Conservation (phyloP, 2,329 filamentous ascomycete species). For the Phialophora tarda region DNA sequence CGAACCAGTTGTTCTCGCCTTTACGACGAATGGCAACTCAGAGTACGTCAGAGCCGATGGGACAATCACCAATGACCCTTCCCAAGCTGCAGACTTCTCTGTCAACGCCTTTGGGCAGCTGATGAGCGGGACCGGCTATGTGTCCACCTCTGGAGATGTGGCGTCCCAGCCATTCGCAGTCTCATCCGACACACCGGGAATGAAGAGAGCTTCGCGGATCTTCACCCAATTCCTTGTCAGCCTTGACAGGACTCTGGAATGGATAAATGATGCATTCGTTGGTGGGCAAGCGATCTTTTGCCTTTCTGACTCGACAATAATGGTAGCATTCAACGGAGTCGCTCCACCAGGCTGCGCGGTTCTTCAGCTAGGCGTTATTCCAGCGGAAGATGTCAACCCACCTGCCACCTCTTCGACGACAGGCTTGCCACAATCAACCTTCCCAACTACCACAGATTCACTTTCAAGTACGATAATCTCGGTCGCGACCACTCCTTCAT, state of each 20-base stretch:
- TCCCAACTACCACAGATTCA: neutral
- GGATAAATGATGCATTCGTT: slow-evolving; percentile 32
- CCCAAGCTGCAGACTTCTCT: slow-evolving; percentile 22
- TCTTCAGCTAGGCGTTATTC: slow-evolving; percentile 21
- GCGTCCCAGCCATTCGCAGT: slow-evolving; percentile 28
- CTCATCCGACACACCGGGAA: slow-evolving; percentile 11
- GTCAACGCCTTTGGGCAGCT: slow-evolving; percentile 30
- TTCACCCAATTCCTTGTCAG: slow-evolving; percentile 29
- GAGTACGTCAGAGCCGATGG: slow-evolving; percentile 29
- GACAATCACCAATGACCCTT: slow-evolving; percentile 25
- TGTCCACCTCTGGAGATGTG: slow-evolving; percentile 29
- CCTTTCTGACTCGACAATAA: slow-evolving; percentile 23
- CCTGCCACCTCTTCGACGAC: slow-evolving; percentile 12
- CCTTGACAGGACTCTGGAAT: slow-evolving; percentile 24
- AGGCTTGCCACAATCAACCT: slow-evolving; percentile 12
- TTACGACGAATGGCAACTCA: slow-evolving; percentile 13
- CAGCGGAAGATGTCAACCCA: slow-evolving; percentile 7
- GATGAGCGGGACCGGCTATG: slow-evolving; percentile 24
- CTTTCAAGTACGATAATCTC: neutral
- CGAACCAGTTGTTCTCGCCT: slow-evolving; percentile 19
- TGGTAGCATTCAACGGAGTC: slow-evolving; percentile 29
- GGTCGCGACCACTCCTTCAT: neutral
- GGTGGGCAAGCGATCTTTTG: slow-evolving; percentile 33
- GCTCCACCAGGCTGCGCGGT: slow-evolving; percentile 25
- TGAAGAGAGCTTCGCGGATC: slow-evolving; percentile 20